Evolutionary conservation across 106 monocot species (phyloP), one percentile per base, ranked within the genome.

Genomic region (Chionographis japonica): DNA sequence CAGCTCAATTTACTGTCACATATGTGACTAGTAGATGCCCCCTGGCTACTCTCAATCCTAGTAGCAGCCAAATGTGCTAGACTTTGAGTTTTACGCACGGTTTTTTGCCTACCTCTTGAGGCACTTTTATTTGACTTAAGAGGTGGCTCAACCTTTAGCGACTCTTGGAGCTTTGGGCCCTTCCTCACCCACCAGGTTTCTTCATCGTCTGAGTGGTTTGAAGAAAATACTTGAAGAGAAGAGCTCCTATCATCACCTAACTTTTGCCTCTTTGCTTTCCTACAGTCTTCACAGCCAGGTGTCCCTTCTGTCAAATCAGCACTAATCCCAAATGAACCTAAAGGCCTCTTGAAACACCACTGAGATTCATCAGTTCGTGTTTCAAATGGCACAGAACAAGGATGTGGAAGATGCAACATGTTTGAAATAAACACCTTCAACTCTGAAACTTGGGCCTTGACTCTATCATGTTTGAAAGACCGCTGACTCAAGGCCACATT

Each of bases 1-100:
- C 97, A 98, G 60, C 49, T 77, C 53, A 85, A 53, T 55, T 93
- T 98, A 67, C 61, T 87, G 62, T 98, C 90, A 68, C 97, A 98
- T 18, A 93, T 78, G 81, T 98, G 92, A 79, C 97, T 98, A 39
- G 90, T 93, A 42, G 97, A 98, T 60, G 97, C 90, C 43, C 97
- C 89, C 27, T 98, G 92, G 70, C 92, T 92, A 60, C 92, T 76
- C 67, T 92, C 92, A 74, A 93, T 92, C 72, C 97, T 79, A 65
- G 86, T 68, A 72, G 92, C 80, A 56, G 81, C 82, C 56, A 98
- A 85, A 41, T 93, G 97, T 20, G 89, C 83, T 14, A 98, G 81
- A 78, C 89, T 90, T 74, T 89, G 89, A 61, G 90, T 98, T 79
- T 98, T 98, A 12, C 92, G 83, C 61, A 71, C 80, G 40, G 41